Evolutionary conservation across 257 asterid species (phyloP).

Genomic region (Solanum paucissectum): DNA sequence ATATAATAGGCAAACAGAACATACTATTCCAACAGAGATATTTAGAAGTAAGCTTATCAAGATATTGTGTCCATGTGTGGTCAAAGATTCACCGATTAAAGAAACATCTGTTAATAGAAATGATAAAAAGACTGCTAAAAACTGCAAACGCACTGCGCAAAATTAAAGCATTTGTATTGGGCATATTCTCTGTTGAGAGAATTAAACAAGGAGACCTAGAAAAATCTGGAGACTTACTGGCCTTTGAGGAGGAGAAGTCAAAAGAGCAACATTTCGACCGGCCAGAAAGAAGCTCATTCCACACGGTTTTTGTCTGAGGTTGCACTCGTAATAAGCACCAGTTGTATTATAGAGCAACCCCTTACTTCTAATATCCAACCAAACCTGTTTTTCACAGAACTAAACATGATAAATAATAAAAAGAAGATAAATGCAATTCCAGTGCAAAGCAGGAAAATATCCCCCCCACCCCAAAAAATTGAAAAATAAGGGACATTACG

Average conservation of each 20-base stretch:
- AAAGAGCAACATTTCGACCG: slow-evolving; percentile 48
- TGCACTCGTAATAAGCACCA: slow-evolving; percentile 52
- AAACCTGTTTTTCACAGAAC: slow-evolving; percentile 36
- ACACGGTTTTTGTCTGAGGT: slow-evolving; percentile 37
- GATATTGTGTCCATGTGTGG: background rate
- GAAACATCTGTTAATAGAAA: background rate
- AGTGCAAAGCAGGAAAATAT: background rate
- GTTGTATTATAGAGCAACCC: slow-evolving; percentile 46
- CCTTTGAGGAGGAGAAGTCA: slow-evolving; percentile 49
- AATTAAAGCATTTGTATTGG: background rate
- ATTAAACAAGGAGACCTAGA: background rate
- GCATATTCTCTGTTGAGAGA: background rate
- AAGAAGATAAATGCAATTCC: background rate
- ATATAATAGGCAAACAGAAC: background rate
- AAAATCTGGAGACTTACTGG: slow-evolving; percentile 36
- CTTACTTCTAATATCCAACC: slow-evolving; percentile 26
- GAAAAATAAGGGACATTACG: background rate
- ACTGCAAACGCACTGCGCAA: background rate
- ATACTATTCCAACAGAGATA: background rate
- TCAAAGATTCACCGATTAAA: background rate
- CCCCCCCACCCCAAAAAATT: background rate
- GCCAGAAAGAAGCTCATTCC: slow-evolving; percentile 26
- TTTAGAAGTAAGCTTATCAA: background rate
- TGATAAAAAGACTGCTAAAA: background rate
- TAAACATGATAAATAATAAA: background rate